phyloP scores from a whole-genome alignment of 2,329 filamentous ascomycete genomes.

The Beauveria australis region DNA sequence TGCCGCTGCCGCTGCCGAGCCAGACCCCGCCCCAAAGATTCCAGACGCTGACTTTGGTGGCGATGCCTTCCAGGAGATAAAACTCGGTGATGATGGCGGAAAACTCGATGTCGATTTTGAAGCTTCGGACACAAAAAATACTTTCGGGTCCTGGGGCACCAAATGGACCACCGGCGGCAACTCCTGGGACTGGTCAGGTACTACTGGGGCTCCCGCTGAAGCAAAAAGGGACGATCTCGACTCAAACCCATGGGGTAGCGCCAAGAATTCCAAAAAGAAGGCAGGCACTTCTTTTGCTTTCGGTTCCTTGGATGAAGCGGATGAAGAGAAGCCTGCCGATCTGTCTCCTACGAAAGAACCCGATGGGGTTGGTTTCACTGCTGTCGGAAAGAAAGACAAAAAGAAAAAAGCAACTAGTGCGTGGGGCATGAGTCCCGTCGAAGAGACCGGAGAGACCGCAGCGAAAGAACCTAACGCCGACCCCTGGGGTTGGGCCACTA shows the following conservation, averaged over 20 bases:
- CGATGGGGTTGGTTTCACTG: conserved; percentile 23
- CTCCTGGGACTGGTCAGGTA: conserved; percentile 35
- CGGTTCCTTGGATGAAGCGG: conserved; percentile 32
- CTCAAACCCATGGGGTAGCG: conserved; percentile 41
- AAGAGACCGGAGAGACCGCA: conserved; percentile 23
- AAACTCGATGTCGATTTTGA: conserved; percentile 49
- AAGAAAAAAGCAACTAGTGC: conserved; percentile 28
- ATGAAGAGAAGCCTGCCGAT: conserved; percentile 29
- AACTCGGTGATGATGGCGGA: conserved; percentile 51
- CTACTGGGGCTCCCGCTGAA: conserved; percentile 24
- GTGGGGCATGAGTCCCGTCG: conserved; percentile 28
- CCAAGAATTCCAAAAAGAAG: conserved; percentile 44
- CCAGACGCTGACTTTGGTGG: conserved; percentile 35
- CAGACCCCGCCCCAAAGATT: conserved; percentile 20
- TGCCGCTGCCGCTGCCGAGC: conserved; percentile 10
- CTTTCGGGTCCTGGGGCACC: conserved; percentile 51
- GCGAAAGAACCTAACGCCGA: conserved; percentile 22
- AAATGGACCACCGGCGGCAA: conserved; percentile 49
- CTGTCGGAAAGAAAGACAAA: conserved; percentile 33
- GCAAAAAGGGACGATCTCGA: conserved; percentile 34
- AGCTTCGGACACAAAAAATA: conserved; percentile 33
- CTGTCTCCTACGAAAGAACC: conserved; percentile 23
- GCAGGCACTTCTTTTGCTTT: conserved; percentile 38
- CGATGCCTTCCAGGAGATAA: conserved; percentile 58
- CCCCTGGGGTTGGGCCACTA: conserved; percentile 29